Evolutionary conservation across 169 alveolate species (phyloP).

Genomic region (Plasmodium cynomolgi): DNA sequence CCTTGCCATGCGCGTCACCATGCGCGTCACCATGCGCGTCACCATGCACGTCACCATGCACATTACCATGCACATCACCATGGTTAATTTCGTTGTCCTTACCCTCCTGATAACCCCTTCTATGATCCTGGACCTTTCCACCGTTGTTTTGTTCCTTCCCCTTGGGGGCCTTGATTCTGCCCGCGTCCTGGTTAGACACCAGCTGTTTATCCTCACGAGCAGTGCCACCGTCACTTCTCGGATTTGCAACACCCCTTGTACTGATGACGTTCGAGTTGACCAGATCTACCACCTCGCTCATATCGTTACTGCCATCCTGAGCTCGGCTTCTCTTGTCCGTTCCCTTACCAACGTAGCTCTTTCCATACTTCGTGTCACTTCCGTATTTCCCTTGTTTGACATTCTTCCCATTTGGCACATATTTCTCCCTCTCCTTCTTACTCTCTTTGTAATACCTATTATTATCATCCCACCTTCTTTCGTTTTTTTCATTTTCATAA

Average conservation of each 20-base stretch:
- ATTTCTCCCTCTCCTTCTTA: not conserved
- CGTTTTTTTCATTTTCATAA: not conserved
- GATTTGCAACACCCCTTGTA: not conserved
- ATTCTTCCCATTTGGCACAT: not conserved
- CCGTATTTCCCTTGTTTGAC: not conserved
- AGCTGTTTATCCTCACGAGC: not conserved
- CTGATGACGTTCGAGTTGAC: not conserved
- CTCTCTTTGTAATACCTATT: not conserved
- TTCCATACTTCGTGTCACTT: not conserved
- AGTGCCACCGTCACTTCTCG: not conserved
- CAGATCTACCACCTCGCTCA: not conserved
- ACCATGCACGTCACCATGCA: not conserved
- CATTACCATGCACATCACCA: not conserved
- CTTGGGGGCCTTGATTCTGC: not conserved
- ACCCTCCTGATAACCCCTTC: not conserved
- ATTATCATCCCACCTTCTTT: not conserved
- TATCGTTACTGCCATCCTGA: not conserved
- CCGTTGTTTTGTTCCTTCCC: not conserved
- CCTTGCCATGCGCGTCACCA: not conserved
- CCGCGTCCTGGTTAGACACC: not conserved
- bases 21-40: no score
- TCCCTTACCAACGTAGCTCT: not conserved
- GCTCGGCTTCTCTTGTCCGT: not conserved
- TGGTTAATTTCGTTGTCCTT: not conserved
- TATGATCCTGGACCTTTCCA: not conserved